A percentile compares a stretch with the other conserved stretches of the same genome.
phyloP scores from a whole-genome alignment of 768 basidiomycete genomes.

The Leccinum aurantiacum region DNA sequence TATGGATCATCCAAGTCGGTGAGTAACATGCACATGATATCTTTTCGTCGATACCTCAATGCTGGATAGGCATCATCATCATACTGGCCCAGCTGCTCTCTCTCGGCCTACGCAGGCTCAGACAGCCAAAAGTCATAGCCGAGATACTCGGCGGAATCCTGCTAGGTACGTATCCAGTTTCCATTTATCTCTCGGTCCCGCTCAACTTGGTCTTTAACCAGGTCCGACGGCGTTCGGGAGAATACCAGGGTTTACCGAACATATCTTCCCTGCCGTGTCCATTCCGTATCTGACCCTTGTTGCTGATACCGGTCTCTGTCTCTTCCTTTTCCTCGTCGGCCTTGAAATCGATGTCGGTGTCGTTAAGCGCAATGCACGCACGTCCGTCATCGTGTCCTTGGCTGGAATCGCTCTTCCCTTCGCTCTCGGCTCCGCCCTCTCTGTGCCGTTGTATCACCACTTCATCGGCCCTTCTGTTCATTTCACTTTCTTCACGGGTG shows the following conservation, averaged over 20 bases:
- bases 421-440: slow-evolving; percentile 72
- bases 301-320: slow-evolving; percentile 84
- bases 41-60: not conserved
- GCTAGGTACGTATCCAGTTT: slow-evolving; percentile 50
- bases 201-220: not conserved
- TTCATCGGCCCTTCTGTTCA: slow-evolving; percentile 68
- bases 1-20: slow-evolving; percentile 84
- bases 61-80: slow-evolving; percentile 71
- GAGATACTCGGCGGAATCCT: slow-evolving; percentile 88
- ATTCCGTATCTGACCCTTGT: slow-evolving; percentile 79
- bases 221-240: slow-evolving; percentile 65
- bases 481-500: slow-evolving; percentile 89
- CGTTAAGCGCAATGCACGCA: slow-evolving; percentile 73
- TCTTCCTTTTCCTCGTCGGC: slow-evolving; percentile 92
- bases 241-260: slow-evolving; percentile 84
- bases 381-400: slow-evolving; percentile 67
- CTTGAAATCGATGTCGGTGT: slow-evolving; percentile 83
- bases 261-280: slow-evolving; percentile 77
- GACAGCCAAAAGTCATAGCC: slow-evolving; percentile 84
- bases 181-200: slow-evolving; percentile 33
- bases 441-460: slow-evolving; percentile 48
- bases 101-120: slow-evolving; percentile 66
- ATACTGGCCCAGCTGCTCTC: slow-evolving; percentile 74
- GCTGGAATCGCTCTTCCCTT: slow-evolving; percentile 90
- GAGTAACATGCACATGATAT: slow-evolving; percentile 19